Evolutionary conservation across 2,329 filamentous ascomycete species (phyloP), one percentile per base, ranked within the genome.

Genomic region (Colletotrichum agaves): DNA sequence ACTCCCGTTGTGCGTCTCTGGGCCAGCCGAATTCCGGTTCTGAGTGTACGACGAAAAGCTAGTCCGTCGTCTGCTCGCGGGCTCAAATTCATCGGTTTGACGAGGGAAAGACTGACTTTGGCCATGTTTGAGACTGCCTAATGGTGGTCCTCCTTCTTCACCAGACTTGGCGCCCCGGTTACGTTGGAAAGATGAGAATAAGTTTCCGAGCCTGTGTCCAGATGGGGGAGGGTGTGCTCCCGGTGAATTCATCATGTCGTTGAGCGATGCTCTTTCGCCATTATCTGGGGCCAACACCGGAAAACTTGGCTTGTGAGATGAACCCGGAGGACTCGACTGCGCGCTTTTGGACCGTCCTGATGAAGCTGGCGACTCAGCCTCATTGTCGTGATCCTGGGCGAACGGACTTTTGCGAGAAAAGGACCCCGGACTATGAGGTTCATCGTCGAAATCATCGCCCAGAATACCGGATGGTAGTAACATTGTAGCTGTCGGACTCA

Each of bases 31-130:
- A 73, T 84, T 86, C 19, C 86, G 82, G 68, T 84, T 84, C 73
- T 88, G 89, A 86, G 86, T 92, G 66, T 85, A 84, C 72, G 78
- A 74, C 3, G 84, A 84, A 49, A 90, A 83, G 72, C 86, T 90
- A 39, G 86, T 85, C 43, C 86, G 83, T 23, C 88, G 87, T 77
- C 80, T 87, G 76, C 76, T 87, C 69, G 74, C 83, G 76, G 79
- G 78, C 74, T 85, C 91, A 72, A 76, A 77, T 12, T 89, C 88
- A 21, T 87, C 91, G 69, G 79, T 79, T 68, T 85, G 84, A 17
- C 87, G 82, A 5, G 93, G 93, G 71, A 96, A 88, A 0, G 93
- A 95, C 74, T 93, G 91, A 73, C 91, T 94, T 75, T 95, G 91
- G 0, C 87, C 86, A 33, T 87, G 80, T 74, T 92, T 93, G 13